Conservation (phyloP, 352 stramenopile genomes). For the Pythium insidiosum region DNA sequence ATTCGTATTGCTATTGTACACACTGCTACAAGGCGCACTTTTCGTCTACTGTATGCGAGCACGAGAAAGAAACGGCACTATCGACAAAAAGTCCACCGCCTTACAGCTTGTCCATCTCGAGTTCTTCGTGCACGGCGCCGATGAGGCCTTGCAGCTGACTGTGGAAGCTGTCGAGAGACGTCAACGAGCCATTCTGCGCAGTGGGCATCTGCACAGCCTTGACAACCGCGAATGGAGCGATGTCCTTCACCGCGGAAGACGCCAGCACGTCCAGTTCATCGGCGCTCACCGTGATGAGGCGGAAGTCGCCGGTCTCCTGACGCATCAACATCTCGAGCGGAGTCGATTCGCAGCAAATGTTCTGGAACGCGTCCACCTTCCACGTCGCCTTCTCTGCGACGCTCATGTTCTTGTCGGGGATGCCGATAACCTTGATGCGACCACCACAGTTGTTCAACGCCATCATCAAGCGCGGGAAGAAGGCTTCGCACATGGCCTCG, state of each 20-base stretch:
- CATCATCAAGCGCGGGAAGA: conserved; percentile 33
- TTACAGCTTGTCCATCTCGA: conserved; percentile 18
- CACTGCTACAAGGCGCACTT: too few species aligned
- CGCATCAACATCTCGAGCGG: conserved; percentile 15
- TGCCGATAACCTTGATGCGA: conserved; percentile 37
- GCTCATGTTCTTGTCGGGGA: conserved; percentile 22
- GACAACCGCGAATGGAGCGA: conserved; percentile 29
- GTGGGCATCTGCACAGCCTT: conserved; percentile 26
- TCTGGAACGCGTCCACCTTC: conserved; percentile 41
- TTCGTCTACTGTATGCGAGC: too few species aligned
- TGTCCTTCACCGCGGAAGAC: conserved; percentile 13
- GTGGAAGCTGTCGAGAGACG: conserved; percentile 12
- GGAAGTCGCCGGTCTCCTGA: conserved; percentile 13
- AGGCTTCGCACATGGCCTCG: conserved; percentile 28
- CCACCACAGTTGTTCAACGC: conserved; percentile 18
- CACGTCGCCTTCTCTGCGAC: conserved; percentile 28
- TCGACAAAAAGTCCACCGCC: neutral
- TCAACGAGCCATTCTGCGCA: conserved; percentile 5
- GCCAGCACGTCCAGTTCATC: conserved; percentile 21
- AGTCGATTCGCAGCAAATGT: conserved; percentile 27
- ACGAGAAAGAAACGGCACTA: too few species aligned
- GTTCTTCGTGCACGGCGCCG: conserved; percentile 10
- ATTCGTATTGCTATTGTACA: too few species aligned
- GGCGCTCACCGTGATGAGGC: conserved; percentile 22
- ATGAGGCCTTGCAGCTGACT: conserved; percentile 11